Evolutionary conservation across 2,329 filamentous ascomycete species (phyloP), one percentile per base, ranked within the genome.

Genomic region (Didymella sp.): DNA sequence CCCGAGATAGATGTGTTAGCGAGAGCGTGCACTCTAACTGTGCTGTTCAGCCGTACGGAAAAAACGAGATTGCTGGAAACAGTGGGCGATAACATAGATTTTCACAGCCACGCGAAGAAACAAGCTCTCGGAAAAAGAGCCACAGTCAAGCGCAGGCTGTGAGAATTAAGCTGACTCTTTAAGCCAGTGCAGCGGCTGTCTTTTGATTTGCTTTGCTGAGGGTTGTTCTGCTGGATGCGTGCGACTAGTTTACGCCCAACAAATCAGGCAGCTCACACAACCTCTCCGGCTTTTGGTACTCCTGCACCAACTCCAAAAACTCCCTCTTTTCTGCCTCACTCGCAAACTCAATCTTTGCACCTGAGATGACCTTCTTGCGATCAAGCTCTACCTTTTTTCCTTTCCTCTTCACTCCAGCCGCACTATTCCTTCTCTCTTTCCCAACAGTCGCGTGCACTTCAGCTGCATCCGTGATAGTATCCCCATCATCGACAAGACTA

Each of bases 301-400:
- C 72, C 60, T 64, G 71, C 15, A 76, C 73, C 63, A 76, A 61
- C 0, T 51, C 64, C 46, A 81, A 56, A 60, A 81, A 81, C 48
- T 68, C 62, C 24, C 55, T 67, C 66, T 78, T 77, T 64, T 80
- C 78, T 22, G 68, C 69, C 38, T 79, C 77, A 2, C 60, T 76
- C 47, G 74, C 75, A 64, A 81, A 81, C 61, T 80, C 78, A 15
- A 81, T 74, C 63, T 69, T 72, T 3, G 78, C 74, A 1, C 78
- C 78, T 8, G 66, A 73, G n/a, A 81, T 75, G 28, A 71, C 69
- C 58, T 75, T 78, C 50, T 73, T 74, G 59, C 71, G 72, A 4
- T 76, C 71, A 2, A 74, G 57, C 8, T 62, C 62, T 25, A 42
- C 59, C 33, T 24, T 44, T 7, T 45, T 56, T 2, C 41, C 43